Conservation (phyloP, 345 rosid genomes). For the Citrus unshiu region DNA sequence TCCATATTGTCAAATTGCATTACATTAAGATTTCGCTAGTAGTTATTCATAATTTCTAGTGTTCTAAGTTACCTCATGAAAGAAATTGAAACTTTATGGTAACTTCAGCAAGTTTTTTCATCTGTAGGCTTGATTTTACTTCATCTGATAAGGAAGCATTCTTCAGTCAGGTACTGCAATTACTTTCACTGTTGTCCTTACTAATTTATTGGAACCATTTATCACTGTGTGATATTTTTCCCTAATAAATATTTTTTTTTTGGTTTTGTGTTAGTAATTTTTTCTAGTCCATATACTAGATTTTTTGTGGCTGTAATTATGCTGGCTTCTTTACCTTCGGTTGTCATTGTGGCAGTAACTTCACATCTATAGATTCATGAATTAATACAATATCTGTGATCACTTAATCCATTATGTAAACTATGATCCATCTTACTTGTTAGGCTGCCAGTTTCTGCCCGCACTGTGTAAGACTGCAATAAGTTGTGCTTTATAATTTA, state of each 20-base stretch:
- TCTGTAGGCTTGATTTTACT: constrained; percentile 80
- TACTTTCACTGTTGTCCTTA: background rate
- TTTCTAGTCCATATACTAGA: background rate
- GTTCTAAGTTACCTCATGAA: background rate
- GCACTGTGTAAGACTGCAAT: background rate
- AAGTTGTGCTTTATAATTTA: background rate
- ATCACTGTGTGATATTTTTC: constrained; percentile 5
- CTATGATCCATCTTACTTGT: background rate
- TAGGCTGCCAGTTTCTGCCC: background rate
- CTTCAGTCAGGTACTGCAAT: constrained; percentile 64
- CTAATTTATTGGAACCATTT: background rate
- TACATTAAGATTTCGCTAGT: background rate
- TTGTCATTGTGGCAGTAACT: background rate
- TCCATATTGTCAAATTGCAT: background rate
- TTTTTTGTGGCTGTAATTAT: background rate
- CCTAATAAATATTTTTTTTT: background rate
- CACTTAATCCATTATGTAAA: background rate
- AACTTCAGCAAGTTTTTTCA: constrained; percentile 14
- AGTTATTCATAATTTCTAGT: background rate
- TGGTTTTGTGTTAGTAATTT: constrained; percentile 5
- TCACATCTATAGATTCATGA: background rate
- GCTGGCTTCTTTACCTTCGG: background rate
- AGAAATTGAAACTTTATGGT: background rate
- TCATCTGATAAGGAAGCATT: constrained; percentile 77
- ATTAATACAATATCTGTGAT: background rate